Percentiles rank a stretch among this genome's conserved stretches.
Conservation (phyloP, 495 filamentous ascomycete genomes). For the Xylaria flabelliformis region DNA sequence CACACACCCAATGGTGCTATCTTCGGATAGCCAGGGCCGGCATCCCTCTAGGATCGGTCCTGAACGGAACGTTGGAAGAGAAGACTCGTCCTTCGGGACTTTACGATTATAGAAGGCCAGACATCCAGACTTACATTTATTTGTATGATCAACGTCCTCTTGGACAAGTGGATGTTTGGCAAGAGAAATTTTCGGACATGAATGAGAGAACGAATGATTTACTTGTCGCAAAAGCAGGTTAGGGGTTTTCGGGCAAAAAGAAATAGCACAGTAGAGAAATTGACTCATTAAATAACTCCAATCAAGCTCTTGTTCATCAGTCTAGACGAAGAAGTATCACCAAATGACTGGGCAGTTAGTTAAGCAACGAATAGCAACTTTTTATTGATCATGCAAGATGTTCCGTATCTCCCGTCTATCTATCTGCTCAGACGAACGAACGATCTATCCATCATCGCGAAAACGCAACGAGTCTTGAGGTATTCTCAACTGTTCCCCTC, state of each 20-base stretch:
- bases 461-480: not conserved
- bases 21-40: conserved; percentile 56
- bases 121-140: conserved; percentile 52
- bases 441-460: not conserved
- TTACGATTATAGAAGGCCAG: conserved; percentile 71
- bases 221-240: not conserved
- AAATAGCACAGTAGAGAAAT: not conserved
- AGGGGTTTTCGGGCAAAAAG: not conserved
- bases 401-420: not conserved
- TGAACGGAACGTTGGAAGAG: conserved; percentile 70
- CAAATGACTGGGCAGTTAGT: not conserved
- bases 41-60: conserved; percentile 56
- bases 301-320: too few relatives aligned
- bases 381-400: not conserved
- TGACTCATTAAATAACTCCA: not conserved
- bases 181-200: conserved; percentile 76
- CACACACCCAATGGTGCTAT: conserved; percentile 56
- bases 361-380: not conserved
- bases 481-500: not conserved
- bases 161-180: conserved; percentile 66
- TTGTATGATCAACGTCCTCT: conserved; percentile 43
- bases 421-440: not conserved
- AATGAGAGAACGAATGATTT: not conserved
- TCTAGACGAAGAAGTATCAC: too few relatives aligned
- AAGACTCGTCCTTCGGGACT: conserved; percentile 41